Conservation (phyloP, 768 basidiomycete genomes). For the Lactarius hengduanensis region DNA sequence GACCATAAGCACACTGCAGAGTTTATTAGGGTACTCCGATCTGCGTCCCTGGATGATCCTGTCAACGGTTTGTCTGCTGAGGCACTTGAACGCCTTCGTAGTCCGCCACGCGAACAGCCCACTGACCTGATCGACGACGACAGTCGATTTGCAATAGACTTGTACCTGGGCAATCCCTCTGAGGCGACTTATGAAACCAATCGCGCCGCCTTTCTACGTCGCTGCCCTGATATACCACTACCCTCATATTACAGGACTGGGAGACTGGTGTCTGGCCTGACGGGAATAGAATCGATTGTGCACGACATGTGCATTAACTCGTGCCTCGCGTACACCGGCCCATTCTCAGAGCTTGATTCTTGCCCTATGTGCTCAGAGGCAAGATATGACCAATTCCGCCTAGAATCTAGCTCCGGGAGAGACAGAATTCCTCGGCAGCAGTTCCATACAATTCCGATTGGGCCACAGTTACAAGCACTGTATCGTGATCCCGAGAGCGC, state of each 20-base stretch:
- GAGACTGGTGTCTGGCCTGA: too few relatives aligned
- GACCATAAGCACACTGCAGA: neutral
- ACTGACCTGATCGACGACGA: too few relatives aligned
- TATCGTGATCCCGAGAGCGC: neutral
- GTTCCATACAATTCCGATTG: neutral
- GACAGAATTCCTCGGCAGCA: neutral
- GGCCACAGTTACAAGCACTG: constrained; percentile 5
- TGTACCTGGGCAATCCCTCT: too few relatives aligned
- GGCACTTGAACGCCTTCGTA: neutral
- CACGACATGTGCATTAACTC: constrained; percentile 2
- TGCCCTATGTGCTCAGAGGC: neutral
- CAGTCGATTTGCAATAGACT: too few relatives aligned
- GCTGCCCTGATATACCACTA: too few relatives aligned
- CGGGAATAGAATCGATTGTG: neutral
- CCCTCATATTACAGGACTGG: too few relatives aligned
- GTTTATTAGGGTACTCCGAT: neutral
- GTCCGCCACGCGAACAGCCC: neutral
- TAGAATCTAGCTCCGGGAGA: neutral
- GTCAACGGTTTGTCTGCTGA: neutral
- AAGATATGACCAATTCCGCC: neutral
- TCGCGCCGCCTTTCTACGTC: too few relatives aligned
- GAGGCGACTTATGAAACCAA: too few relatives aligned
- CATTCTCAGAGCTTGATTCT: neutral
- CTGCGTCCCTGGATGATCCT: neutral
- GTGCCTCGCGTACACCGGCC: neutral